A percentile compares a stretch with the other conserved stretches of the same genome.
Conservation (phyloP, 2,329 filamentous ascomycete species). For the Xylariales sp. region DNA sequence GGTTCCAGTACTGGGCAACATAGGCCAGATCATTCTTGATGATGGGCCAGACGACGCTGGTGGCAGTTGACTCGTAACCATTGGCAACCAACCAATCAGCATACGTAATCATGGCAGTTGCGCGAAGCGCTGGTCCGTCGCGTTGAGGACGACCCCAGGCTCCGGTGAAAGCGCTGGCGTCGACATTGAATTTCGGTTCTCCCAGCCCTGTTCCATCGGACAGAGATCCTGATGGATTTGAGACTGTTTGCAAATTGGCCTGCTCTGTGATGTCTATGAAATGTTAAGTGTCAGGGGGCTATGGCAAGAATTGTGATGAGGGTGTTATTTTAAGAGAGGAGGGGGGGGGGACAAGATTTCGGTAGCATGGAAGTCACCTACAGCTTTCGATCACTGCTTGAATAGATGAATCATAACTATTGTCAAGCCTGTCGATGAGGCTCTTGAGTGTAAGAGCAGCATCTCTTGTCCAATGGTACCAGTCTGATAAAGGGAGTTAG, state of each 20-base stretch:
- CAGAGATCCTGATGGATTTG: conserved; percentile 63
- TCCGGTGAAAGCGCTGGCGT: conserved; percentile 60
- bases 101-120: conserved; percentile 68
- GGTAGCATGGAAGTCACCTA: neutral
- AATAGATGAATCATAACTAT: conserved; percentile 53
- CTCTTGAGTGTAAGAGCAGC: conserved; percentile 66
- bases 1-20: conserved; percentile 67
- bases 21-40: conserved; percentile 74
- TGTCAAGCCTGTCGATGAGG: conserved; percentile 60
- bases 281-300: neutral
- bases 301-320: too few relatives aligned
- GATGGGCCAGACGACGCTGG: conserved; percentile 63
- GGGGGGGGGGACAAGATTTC: neutral
- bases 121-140: conserved; percentile 74
- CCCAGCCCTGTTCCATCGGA: conserved; percentile 53
- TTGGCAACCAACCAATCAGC: conserved; percentile 67
- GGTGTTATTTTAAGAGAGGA: too few relatives aligned
- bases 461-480: conserved; percentile 76
- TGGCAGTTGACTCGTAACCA: conserved; percentile 55
- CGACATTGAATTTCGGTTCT: conserved; percentile 69
- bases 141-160: conserved; percentile 75
- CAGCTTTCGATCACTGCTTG: conserved; percentile 61
- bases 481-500: conserved; percentile 45
- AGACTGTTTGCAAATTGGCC: conserved; percentile 60
- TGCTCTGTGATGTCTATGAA: conserved; percentile 54